phyloP scores from a whole-genome alignment of 2,329 filamentous ascomycete species.

The Verticillium klebahnii region DNA sequence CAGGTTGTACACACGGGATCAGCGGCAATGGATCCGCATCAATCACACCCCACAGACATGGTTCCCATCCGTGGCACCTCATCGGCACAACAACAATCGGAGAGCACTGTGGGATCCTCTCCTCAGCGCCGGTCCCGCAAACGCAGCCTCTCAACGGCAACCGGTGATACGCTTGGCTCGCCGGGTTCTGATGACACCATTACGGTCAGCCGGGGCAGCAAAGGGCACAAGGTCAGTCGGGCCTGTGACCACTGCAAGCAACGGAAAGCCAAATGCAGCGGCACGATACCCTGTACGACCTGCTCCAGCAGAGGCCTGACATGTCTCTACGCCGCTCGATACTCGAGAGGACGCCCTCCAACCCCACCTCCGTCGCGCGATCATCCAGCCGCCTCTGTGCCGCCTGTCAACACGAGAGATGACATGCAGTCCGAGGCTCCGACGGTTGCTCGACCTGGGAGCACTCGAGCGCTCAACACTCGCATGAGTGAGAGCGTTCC shows the following conservation, averaged over 20 bases:
- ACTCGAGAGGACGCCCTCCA: slow-evolving; percentile 26
- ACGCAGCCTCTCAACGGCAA: neutral
- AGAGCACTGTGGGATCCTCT: neutral
- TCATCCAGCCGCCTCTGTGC: neutral
- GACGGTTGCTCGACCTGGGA: neutral
- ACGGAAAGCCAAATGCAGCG: slow-evolving; percentile 32
- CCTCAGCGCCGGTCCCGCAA: neutral
- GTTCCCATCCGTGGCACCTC: neutral
- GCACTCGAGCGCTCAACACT: neutral
- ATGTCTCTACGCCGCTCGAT: slow-evolving; percentile 25
- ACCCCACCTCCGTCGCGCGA: slow-evolving; percentile 21
- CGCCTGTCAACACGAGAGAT: neutral
- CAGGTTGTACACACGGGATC: neutral
- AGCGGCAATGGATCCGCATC: neutral
- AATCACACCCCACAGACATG: neutral
- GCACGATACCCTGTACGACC: slow-evolving; percentile 26
- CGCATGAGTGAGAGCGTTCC: neutral
- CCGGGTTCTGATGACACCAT: neutral
- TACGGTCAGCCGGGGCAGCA: slow-evolving; percentile 10
- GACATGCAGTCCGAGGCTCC: neutral
- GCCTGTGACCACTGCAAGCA: slow-evolving; percentile 33
- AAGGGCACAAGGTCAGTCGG: slow-evolving; percentile 26
- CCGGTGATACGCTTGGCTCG: neutral
- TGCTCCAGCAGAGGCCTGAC: slow-evolving; percentile 20
- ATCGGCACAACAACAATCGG: neutral